Evolutionary conservation across 352 stramenopile genomes (phyloP).

Genomic region (Pythium coloratum): DNA sequence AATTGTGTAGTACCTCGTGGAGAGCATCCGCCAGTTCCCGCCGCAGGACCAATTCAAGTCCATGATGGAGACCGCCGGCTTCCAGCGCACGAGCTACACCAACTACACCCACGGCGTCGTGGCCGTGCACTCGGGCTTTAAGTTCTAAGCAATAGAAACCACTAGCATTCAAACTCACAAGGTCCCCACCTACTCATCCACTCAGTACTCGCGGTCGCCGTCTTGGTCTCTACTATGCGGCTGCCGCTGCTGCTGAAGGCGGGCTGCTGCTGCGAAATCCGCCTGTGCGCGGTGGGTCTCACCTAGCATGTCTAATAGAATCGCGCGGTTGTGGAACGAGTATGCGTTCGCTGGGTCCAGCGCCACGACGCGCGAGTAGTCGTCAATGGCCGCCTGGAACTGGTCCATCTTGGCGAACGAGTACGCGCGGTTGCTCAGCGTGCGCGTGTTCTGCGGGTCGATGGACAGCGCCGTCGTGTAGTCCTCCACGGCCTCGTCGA

Average conservation of each 20-base stretch:
- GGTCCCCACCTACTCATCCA: not conserved
- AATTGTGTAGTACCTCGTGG: slow-evolving; percentile 92
- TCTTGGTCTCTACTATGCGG: not conserved
- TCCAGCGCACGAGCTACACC: slow-evolving; percentile 91
- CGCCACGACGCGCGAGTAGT: slow-evolving; percentile 76
- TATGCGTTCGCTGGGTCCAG: slow-evolving; percentile 78
- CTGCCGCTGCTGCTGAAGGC: slow-evolving; percentile 15
- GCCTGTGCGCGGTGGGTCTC: slow-evolving; percentile 36
- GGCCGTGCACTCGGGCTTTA: slow-evolving; percentile 97
- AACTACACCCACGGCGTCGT: slow-evolving; percentile 98
- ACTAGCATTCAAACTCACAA: not conserved
- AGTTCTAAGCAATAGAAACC: slow-evolving; percentile 55
- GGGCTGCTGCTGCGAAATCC: slow-evolving; percentile 37
- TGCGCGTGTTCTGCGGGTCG: slow-evolving; percentile 77
- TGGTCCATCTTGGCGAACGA: slow-evolving; percentile 81
- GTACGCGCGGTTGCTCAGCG: slow-evolving; percentile 85
- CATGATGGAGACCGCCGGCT: slow-evolving; percentile 95
- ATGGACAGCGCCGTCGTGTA: slow-evolving; percentile 73
- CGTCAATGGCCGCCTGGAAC: slow-evolving; percentile 57
- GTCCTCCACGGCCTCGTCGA: slow-evolving; percentile 67
- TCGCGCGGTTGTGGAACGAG: slow-evolving; percentile 83
- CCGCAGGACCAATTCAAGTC: slow-evolving; percentile 94
- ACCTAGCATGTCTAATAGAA: slow-evolving; percentile 75
- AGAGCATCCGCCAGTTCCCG: slow-evolving; percentile 99
- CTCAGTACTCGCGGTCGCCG: not conserved